Conservation (phyloP, 2,329 filamentous ascomycete species). For the Penicillium expansum region DNA sequence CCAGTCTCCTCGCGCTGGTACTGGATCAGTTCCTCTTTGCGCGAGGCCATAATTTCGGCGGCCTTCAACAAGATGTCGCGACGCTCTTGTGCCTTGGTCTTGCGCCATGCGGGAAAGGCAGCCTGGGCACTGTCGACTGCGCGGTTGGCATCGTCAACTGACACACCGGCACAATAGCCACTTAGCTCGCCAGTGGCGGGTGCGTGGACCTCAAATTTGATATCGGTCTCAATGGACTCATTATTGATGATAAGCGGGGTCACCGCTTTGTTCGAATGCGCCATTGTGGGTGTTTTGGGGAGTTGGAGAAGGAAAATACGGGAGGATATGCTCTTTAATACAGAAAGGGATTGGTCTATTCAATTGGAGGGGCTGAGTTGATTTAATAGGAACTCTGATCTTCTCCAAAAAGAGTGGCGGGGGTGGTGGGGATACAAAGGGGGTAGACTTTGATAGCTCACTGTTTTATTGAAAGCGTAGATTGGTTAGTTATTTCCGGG, state of each 20-base stretch:
- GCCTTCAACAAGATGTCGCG: slow-evolving; percentile 61
- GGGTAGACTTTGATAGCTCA: background rate
- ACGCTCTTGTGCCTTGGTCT: slow-evolving; percentile 58
- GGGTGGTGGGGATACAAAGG: background rate
- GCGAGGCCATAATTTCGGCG: slow-evolving; percentile 48
- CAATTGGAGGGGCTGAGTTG: background rate
- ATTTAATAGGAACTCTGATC: slow-evolving; percentile 1
- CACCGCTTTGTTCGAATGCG: slow-evolving; percentile 14
- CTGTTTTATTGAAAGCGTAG: background rate
- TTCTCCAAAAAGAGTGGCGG: background rate
- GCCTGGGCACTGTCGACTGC: slow-evolving; percentile 61
- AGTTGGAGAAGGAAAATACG: background rate
- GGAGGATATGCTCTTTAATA: background rate
- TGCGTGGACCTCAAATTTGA: slow-evolving; percentile 51
- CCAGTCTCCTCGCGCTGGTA: slow-evolving; percentile 63
- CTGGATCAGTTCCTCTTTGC: slow-evolving; percentile 58
- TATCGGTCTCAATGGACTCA: slow-evolving; percentile 40
- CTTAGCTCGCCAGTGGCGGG: slow-evolving; percentile 55
- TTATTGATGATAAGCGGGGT: slow-evolving; percentile 47
- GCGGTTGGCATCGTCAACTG: slow-evolving; percentile 54
- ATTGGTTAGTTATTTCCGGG: background rate
- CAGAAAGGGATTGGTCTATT: background rate
- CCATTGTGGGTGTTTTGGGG: slow-evolving; percentile 9
- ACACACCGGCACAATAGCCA: slow-evolving; percentile 57
- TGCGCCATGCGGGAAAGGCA: slow-evolving; percentile 69